Evolutionary conservation across 495 filamentous ascomycete species (phyloP), one percentile per base, ranked within the genome.

Genomic region (Cenococcum geophilum): DNA sequence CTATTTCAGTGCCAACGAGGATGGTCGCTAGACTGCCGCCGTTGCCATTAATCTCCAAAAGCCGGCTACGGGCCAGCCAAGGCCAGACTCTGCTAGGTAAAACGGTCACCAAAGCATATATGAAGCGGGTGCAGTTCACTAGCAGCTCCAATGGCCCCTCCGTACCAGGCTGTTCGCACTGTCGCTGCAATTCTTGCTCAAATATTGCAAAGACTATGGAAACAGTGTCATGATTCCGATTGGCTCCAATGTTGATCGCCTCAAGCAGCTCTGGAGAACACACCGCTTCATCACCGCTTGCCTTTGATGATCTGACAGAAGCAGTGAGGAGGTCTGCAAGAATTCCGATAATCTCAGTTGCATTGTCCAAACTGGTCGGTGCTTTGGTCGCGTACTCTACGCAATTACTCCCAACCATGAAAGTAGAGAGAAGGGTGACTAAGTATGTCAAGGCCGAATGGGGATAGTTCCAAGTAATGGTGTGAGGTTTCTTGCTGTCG

Each of bases 11-110:
- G 40, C 82, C 82, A 5, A 84, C 86, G 11, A 95, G 78, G 63
- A 97, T 83, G 34, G 81, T 81, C 23, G 84, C 78, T 60, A 97
- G 79, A 50, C 85, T 80, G 12, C 91, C 87, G 12, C 86, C 86
- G 63, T 83, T 83, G 1, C 87, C 82, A 68, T 88, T 82, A 27
- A 81, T 79, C 37, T 86, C 87, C 50, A 97, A 78, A 23, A 98
- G 79, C 45, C 79, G 79, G 70, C 88, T 95, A 53, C 89, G 80
- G 5, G 86, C 81, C 68, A 98, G 82, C 68, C 92, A 89, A 4
- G 91, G 88, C 92, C 92, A 98, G 1, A 96, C 84, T 59, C 92
- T 77, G 48, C 83, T 85, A 4, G 92, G 92, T 25, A 86, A 76
- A n/a, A 95, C 74, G 5, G 78, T 75, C 4, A 90, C 70, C 10